These are phyloP conservation scores for Nymphaea thermarum DNA, from an alignment of 164 flowering plant species.

Conservation along the genomic window DNA sequence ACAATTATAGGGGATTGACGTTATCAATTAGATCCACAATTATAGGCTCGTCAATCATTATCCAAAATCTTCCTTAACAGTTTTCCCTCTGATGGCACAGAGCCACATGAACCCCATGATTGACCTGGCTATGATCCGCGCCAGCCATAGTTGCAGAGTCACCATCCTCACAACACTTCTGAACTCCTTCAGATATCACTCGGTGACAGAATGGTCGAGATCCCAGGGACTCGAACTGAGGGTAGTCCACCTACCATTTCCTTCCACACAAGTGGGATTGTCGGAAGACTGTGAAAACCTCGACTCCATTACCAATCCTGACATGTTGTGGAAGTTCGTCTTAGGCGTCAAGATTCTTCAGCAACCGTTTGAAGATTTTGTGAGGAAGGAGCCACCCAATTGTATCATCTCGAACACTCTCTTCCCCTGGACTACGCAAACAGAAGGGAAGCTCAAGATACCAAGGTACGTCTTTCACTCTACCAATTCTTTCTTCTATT, in stretches of 20 bases:
- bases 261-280: conserved; percentile 27
- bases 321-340: conserved; percentile 17
- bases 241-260: conserved; percentile 18
- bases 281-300: conserved; percentile 44
- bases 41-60: too few species aligned
- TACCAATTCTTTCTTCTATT: conserved; percentile 17
- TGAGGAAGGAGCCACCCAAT: conserved; percentile 17
- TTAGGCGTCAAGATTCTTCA: conserved; percentile 18
- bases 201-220: conserved; percentile 11
- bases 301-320: conserved; percentile 22
- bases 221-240: conserved; percentile 17
- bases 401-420: conserved; percentile 38
- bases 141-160: conserved; percentile 20
- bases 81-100: conserved; percentile 18
- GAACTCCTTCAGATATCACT: conserved; percentile 18
- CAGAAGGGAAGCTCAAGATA: conserved; percentile 21
- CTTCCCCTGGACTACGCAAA: conserved; percentile 27
- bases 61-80: too few species aligned
- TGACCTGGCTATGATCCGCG: conserved; percentile 43
- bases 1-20: too few species aligned
- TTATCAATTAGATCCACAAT: too few species aligned
- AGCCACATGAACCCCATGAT: conserved; percentile 32
- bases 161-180: conserved; percentile 44
- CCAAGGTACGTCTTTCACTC: conserved; percentile 39
- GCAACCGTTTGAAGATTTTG: conserved; percentile 22